These are phyloP conservation scores for Aspergillus cristatus DNA, from an alignment of 495 filamentous ascomycete species.

Conservation along the genomic window DNA sequence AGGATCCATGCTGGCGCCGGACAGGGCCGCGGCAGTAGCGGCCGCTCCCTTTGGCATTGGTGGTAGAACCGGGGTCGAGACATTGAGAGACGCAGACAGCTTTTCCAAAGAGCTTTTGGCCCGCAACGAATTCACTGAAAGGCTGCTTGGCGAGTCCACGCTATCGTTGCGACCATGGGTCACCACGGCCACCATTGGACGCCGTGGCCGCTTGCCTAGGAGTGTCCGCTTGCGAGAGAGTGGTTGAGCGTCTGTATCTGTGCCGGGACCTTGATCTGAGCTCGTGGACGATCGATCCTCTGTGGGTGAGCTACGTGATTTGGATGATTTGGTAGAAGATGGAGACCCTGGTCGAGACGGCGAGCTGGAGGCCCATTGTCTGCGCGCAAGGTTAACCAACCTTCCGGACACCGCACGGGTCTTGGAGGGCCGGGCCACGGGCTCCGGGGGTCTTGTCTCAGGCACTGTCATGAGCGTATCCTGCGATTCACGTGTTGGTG, in stretches of 20 bases:
- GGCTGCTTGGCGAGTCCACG: conserved; percentile 33
- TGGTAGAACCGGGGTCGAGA: conserved; percentile 40
- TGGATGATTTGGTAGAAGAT: conserved; percentile 28
- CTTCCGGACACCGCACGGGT: conserved; percentile 50
- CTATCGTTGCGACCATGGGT: conserved; percentile 37
- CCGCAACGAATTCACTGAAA: conserved; percentile 43
- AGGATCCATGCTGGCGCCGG: conserved; percentile 33
- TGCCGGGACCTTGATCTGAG: conserved; percentile 2
- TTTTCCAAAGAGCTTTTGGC: conserved; percentile 52
- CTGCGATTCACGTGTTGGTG: conserved; percentile 7
- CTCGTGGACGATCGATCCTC: conserved; percentile 29
- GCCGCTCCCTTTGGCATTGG: conserved; percentile 39
- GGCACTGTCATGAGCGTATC: conserved; percentile 14
- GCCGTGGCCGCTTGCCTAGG: conserved; percentile 36
- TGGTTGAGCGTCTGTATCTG: conserved; percentile 16
- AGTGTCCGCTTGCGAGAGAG: conserved; percentile 30
- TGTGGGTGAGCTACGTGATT: conserved; percentile 27
- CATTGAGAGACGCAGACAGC: conserved; percentile 38
- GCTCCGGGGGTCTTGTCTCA: conserved; percentile 29
- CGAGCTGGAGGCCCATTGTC: conserved; percentile 57
- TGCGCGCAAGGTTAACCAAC: conserved; percentile 55
- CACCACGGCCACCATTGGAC: conserved; percentile 43
- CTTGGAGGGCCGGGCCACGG: conserved; percentile 35
- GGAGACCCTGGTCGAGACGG: conserved; percentile 56
- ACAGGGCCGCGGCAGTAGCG: conserved; percentile 21